These are phyloP conservation scores for Austroboletus olivaceoglutinosus DNA, from an alignment of 1,284 basidiomycete genomes.

Conservation along the genomic window DNA sequence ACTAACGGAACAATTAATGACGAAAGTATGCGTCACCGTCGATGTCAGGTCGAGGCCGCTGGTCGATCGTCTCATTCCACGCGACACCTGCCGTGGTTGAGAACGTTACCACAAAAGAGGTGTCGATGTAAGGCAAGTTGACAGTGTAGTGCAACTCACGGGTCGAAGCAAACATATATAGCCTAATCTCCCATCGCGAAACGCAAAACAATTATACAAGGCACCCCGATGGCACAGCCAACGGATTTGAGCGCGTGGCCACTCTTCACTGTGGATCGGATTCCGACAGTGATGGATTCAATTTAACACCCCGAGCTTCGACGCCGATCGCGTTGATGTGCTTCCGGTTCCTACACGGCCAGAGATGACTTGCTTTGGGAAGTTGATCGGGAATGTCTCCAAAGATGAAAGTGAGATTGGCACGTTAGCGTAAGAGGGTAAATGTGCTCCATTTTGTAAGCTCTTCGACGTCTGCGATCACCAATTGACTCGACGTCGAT, in stretches of 20 bases:
- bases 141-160: slow-evolving; percentile 7
- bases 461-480: slow-evolving; percentile 4
- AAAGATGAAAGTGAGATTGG: slow-evolving; percentile 14
- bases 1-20: neutral
- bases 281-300: slow-evolving; percentile 18
- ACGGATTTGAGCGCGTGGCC: slow-evolving; percentile 23
- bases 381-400: slow-evolving; percentile 14
- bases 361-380: slow-evolving; percentile 22
- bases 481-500: slow-evolving; percentile 16
- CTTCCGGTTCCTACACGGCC: slow-evolving; percentile 15
- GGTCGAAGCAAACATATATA: slow-evolving; percentile 15
- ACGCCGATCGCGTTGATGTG: slow-evolving; percentile 29
- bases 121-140: slow-evolving; percentile 18
- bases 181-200: slow-evolving; percentile 6
- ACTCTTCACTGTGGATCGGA: slow-evolving; percentile 13
- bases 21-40: neutral
- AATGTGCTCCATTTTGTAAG: slow-evolving; percentile 2
- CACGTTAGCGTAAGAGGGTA: slow-evolving; percentile 9
- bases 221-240: slow-evolving; percentile 24
- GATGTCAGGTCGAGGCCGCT: neutral
- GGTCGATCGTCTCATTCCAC: neutral
- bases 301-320: slow-evolving; percentile 22
- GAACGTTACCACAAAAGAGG: slow-evolving; percentile 4
- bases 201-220: slow-evolving; percentile 21
- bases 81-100: neutral